Conservation (phyloP, 305 asterid genomes). For the Fraxinus nigra region DNA sequence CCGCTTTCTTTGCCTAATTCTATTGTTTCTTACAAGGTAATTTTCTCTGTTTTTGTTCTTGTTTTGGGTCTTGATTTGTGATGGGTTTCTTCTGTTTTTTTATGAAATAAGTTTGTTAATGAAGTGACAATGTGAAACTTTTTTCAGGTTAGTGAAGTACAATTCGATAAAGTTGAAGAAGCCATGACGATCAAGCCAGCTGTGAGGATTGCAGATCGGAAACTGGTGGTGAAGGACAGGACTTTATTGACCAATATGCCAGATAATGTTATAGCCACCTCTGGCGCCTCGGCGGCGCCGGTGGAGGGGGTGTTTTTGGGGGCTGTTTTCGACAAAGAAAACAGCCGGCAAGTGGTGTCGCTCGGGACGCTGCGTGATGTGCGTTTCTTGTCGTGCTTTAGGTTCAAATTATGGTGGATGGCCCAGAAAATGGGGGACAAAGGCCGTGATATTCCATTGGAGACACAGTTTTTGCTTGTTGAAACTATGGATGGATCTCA, state of each 20-base stretch:
- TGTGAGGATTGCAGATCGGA: conserved; percentile 55
- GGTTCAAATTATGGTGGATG: conserved; percentile 60
- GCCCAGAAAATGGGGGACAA: conserved; percentile 46
- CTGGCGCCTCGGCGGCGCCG: conserved; percentile 60
- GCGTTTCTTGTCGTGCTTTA: conserved; percentile 54
- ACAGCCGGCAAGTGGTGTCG: conserved; percentile 63
- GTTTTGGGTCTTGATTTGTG: background rate
- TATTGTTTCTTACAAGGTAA: conserved; percentile 17
- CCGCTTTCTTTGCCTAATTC: background rate
- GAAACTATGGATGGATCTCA: conserved; percentile 35
- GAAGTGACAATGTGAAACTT: conserved; percentile 24
- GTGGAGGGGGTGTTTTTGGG: conserved; percentile 74
- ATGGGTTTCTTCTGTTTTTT: background rate
- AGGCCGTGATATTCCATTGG: conserved; percentile 43
- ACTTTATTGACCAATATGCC: conserved; percentile 63
- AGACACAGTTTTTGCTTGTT: conserved; percentile 42
- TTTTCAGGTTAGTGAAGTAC: conserved; percentile 24
- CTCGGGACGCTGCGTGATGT: conserved; percentile 65
- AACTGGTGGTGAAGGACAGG: conserved; percentile 60
- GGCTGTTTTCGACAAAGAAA: conserved; percentile 59
- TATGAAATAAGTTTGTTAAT: conserved; percentile 1
- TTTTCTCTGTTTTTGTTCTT: background rate
- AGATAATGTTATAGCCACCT: conserved; percentile 58
- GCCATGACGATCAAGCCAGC: conserved; percentile 71
- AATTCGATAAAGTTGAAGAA: background rate